Base-by-base conservation (phyloP, 768 basidiomycete genomes). In the Auricularia heimuer region DNA sequence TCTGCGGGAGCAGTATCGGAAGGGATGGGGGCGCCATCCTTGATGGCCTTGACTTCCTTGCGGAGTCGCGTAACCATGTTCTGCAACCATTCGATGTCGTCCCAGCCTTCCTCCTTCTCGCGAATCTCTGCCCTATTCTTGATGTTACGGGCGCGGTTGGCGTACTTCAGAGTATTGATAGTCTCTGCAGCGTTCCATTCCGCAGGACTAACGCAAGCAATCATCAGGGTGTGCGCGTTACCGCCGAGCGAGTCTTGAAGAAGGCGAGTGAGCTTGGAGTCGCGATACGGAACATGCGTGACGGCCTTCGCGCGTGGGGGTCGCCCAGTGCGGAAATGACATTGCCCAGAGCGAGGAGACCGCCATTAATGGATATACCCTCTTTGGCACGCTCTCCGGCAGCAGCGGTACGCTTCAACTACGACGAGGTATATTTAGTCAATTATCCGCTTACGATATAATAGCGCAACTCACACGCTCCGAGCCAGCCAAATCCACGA, bases 291-390 rank as follows among this genome's bases (percentile, higher is more conserved):
- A 65, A 99, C 82, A 76, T 99, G 94, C 29, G 89, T 90, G 71
- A 91, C 80, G 21, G 90, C 85, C 74, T 92, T 92, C 44, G 89
- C 87, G 63, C 92, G 51, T 90, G 81, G 36, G 96, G 96, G 76
- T 98, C 96, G 6, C 93, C 96, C 21, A 98, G 87, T 0, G 95
- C 94, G 67, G 96, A 98, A 66, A 99, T 98, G 71, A 99, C 97
- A 75, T 99, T 99, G 58, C 97, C 97, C 24, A 99, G 83, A 18
- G 97, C 96, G 42, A 94, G 83, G 39, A 99, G 85, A 66, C 97
- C 97, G 67, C 92, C 90, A 79, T 99, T 99, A 79, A 98, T 98
- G 35, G 93, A 94, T 63, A 97, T 97, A n/a, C 96, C 96, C 77
- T 98, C 97, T 75, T 94, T 98, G 75, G 96, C 92, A 64, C 96